Base-by-base conservation (phyloP, 257 asterid genomes). In the Fraxinus pennsylvanica region DNA sequence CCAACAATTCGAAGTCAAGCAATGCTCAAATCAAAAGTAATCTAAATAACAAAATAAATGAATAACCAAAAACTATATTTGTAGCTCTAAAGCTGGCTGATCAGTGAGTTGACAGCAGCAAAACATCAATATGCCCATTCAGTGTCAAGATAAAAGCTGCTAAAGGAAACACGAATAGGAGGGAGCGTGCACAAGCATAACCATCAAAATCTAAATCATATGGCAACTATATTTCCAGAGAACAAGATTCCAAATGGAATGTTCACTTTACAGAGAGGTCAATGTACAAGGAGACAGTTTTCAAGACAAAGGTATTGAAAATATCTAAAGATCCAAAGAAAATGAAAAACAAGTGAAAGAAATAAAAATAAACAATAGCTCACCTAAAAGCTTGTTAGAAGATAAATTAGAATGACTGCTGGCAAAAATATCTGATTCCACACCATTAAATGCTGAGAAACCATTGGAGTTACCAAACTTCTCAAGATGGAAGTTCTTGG, bases 331-430 rank as follows among this genome's bases (percentile, higher is more conserved):
- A 22, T 43, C 41, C 72, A 70, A 75, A 36, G 50, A 45, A 79
- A 68, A 71, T 3, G 19, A 45, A 14, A 76, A 39, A 22, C 68
- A 65, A 36, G 59, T 32, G 27, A 17, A 76, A 41, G 54, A 6
- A 61, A 66, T 9, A 59, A 30, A 43, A 54, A 63, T 41, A 71
- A 78, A 41, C 29, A 29, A 36, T 3, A 77, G 86, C 90, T 81
- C 74, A 95, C 98, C 93, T 35, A 93, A 76, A 77, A 82, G 87
- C 86, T 88, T 88, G 83, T 83, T 89, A 45, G 87, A 85, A 74
- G 88, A 65, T 73, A 84, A 68, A 80, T 84, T 83, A 73, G 95
- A 85, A 80, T 84, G 86, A 61, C 41, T 78, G 85, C 86, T 63
- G 41, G 87, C 38, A 81, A 77, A 87, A 41, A 70, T 72, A 86